Evolutionary conservation across 2,329 filamentous ascomycete genomes (phyloP).

Genomic region (Tolypocladium inflatum): DNA sequence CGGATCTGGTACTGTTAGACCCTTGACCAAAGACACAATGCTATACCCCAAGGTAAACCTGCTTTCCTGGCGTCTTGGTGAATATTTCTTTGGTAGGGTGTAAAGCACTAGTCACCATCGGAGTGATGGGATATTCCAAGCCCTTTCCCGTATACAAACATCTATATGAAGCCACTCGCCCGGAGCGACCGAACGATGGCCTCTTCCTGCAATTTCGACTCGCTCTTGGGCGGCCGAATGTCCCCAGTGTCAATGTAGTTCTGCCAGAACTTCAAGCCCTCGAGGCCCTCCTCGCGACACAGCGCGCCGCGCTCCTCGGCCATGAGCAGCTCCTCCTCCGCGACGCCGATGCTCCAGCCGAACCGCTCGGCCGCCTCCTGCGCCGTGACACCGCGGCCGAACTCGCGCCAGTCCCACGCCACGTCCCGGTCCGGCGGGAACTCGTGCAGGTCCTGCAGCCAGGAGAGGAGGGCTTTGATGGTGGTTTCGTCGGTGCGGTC

Average conservation of each 20-base stretch:
- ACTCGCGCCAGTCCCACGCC: conserved; percentile 66
- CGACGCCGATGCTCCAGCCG: conserved; percentile 95
- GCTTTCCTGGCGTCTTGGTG: too few species aligned
- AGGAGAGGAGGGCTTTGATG: conserved; percentile 62
- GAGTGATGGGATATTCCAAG: neutral
- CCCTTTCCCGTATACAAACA: neutral
- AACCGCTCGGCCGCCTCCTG: conserved; percentile 84
- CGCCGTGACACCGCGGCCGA: conserved; percentile 79
- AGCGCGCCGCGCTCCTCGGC: conserved; percentile 82
- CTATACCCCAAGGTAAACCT: neutral
- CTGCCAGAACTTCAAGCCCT: conserved; percentile 88
- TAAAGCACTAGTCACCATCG: neutral
- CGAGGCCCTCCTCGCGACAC: conserved; percentile 85
- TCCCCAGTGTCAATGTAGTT: conserved; percentile 54
- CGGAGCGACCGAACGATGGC: conserved; percentile 32
- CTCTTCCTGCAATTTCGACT: conserved; percentile 26
- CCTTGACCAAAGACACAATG: neutral
- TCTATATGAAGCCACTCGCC: conserved; percentile 28
- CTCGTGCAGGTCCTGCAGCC: conserved; percentile 66
- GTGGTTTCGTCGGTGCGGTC: conserved; percentile 90
- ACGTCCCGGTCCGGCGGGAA: conserved; percentile 55
- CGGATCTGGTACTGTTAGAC: neutral
- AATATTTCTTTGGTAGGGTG: neutral
- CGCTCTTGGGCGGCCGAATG: conserved; percentile 16
- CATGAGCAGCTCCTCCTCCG: conserved; percentile 93